phyloP scores from a whole-genome alignment of 2,329 filamentous ascomycete species.

The Colletotrichum liriopes region DNA sequence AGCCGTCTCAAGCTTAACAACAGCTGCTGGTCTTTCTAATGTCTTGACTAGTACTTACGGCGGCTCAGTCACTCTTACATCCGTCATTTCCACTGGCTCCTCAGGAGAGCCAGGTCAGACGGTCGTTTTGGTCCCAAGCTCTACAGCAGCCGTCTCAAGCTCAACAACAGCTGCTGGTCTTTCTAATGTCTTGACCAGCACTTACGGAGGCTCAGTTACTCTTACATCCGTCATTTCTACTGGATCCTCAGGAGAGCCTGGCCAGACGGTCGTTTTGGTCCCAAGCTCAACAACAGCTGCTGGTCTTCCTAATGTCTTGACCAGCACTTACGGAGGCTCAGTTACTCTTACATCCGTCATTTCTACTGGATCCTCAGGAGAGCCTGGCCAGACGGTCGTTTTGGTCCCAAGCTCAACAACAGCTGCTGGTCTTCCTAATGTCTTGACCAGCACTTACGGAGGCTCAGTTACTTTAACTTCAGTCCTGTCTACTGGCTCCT shows the following conservation, averaged over 20 bases:
- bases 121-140: neutral
- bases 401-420: constrained; percentile 14
- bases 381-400: constrained; percentile 2
- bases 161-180: too few relatives aligned
- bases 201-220: too few relatives aligned
- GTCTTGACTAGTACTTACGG: constrained; percentile 11
- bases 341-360: neutral
- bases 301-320: too few relatives aligned
- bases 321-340: constrained; percentile 1
- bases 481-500: neutral
- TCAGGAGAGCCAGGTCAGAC: neutral
- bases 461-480: constrained; percentile 12
- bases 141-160: neutral
- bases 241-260: too few relatives aligned
- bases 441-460: constrained; percentile 26
- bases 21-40: neutral
- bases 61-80: neutral
- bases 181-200: constrained; percentile 9
- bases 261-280: too few relatives aligned
- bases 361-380: neutral
- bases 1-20: neutral
- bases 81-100: neutral
- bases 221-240: too few relatives aligned
- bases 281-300: too few relatives aligned
- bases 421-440: neutral